Conservation (phyloP, 2,329 filamentous ascomycete species). For the Penicillium brasilianum region DNA sequence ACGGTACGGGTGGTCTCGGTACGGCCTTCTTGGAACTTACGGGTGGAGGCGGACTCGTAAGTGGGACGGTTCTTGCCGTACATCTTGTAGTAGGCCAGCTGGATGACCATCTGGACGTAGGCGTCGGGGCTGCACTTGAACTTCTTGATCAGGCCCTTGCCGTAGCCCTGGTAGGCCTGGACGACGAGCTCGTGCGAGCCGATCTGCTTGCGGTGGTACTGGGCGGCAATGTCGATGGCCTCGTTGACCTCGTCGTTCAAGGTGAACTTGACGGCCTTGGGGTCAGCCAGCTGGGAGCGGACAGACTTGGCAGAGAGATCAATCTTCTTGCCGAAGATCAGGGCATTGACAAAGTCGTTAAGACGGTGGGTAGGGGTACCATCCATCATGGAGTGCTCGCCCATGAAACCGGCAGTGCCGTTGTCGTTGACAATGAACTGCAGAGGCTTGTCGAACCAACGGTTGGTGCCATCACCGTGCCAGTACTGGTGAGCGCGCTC, state of each 20-base stretch:
- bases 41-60: slow-evolving; percentile 93
- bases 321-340: slow-evolving; percentile 93
- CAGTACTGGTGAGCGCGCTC: slow-evolving; percentile 96
- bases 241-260: slow-evolving; percentile 73
- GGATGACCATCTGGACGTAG: slow-evolving; percentile 98
- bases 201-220: slow-evolving; percentile 82
- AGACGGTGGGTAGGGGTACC: slow-evolving; percentile 95
- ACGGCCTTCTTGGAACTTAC: slow-evolving; percentile 93
- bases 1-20: slow-evolving; percentile 95
- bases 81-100: slow-evolving; percentile 98
- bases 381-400: slow-evolving; percentile 99
- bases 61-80: slow-evolving; percentile 97
- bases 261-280: slow-evolving; percentile 76
- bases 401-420: slow-evolving; percentile 95
- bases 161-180: slow-evolving; percentile 95
- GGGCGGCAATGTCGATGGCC: slow-evolving; percentile 77
- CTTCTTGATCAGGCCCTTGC: slow-evolving; percentile 98
- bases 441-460: slow-evolving; percentile 97
- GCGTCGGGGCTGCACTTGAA: slow-evolving; percentile 98
- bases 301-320: slow-evolving; percentile 80
- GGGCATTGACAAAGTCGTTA: slow-evolving; percentile 90
- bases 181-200: slow-evolving; percentile 87
- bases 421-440: slow-evolving; percentile 99
- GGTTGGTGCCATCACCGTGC: slow-evolving; percentile 94
- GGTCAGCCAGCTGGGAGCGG: slow-evolving; percentile 83